These are phyloP conservation scores for Hyaloscypha hepaticicola DNA, from an alignment of 495 filamentous ascomycete species.

Conservation along the genomic window DNA sequence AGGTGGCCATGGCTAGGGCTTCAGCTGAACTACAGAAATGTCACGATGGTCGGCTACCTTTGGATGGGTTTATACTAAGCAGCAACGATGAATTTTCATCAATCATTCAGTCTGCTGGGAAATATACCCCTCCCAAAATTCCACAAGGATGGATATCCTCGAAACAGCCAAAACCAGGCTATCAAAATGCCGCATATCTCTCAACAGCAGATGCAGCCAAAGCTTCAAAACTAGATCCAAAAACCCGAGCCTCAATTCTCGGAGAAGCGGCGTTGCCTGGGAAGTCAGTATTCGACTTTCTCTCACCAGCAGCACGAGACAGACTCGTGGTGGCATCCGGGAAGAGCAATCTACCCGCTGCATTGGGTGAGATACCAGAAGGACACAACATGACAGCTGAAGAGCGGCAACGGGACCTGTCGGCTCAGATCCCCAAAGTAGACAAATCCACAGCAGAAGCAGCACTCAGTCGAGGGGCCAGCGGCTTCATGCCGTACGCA, in stretches of 20 bases:
- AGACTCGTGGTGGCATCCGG: conserved; percentile 75
- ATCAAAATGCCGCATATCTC: conserved; percentile 48
- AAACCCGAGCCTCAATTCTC: conserved; percentile 73
- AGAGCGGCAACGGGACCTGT: conserved; percentile 58
- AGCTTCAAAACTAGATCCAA: conserved; percentile 73
- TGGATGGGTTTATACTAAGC: conserved; percentile 83
- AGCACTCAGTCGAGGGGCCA: conserved; percentile 69
- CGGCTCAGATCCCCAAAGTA: conserved; percentile 65
- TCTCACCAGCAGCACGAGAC: conserved; percentile 77
- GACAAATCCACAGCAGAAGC: conserved; percentile 71
- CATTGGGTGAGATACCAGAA: conserved; percentile 68
- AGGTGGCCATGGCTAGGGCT: conserved; percentile 55
- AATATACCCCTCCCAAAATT: conserved; percentile 72
- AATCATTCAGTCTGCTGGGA: conserved; percentile 53
- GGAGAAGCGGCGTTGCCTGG: conserved; percentile 82
- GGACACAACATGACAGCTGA: conserved; percentile 59
- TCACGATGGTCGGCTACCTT: conserved; percentile 81
- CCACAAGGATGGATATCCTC: conserved; percentile 76
- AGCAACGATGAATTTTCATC: conserved; percentile 50
- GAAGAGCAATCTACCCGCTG: conserved; percentile 72
- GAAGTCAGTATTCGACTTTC: conserved; percentile 94
- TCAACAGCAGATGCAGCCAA: conserved; percentile 75
- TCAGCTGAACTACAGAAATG: conserved; percentile 69
- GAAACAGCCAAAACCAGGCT: conserved; percentile 45
- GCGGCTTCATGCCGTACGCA: conserved; percentile 80